These are phyloP conservation scores for Fusarium sp. DNA, from an alignment of 2,329 filamentous ascomycete species.

Conservation along the genomic window DNA sequence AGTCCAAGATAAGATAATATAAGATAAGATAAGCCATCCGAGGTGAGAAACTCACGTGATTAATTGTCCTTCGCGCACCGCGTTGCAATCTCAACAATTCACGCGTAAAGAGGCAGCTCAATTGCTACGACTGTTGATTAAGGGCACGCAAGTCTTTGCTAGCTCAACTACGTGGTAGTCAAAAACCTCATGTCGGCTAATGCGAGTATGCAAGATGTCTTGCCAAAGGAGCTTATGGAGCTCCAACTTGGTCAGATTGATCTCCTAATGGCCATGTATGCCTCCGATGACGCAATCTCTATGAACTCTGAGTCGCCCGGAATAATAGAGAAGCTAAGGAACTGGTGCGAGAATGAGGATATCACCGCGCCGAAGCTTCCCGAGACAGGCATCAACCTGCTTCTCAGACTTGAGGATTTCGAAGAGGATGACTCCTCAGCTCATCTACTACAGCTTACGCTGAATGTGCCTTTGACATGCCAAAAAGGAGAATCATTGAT, in stretches of 20 bases:
- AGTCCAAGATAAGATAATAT: background rate
- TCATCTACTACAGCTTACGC: conserved; percentile 50
- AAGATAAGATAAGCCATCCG: background rate
- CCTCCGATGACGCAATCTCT: conserved; percentile 51
- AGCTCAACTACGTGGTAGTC: no score
- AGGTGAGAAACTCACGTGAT: conserved; percentile 1
- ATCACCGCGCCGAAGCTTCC: conserved; percentile 10
- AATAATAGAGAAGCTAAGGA: conserved; percentile 36
- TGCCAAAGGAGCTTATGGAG: conserved; percentile 60
- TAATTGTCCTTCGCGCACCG: background rate
- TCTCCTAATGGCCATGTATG: conserved; percentile 66
- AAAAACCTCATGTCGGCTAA: background rate
- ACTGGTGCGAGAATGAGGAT: conserved; percentile 41
- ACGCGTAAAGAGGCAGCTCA: conserved; percentile 5
- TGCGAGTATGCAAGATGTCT: background rate
- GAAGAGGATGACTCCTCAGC: conserved; percentile 12
- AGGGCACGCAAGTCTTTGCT: no score
- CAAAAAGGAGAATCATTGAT: conserved; percentile 1
- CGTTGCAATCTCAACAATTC: conserved; percentile 8
- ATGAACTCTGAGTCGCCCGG: conserved; percentile 43
- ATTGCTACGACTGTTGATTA: no score
- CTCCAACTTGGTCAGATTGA: conserved; percentile 63
- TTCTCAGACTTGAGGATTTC: conserved; percentile 46
- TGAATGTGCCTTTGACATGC: conserved; percentile 52
- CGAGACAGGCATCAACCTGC: conserved; percentile 36